Percentiles rank a stretch among this genome's conserved stretches.
phyloP scores from a whole-genome alignment of 2,329 filamentous ascomycete genomes.

The Fusarium sp. region DNA sequence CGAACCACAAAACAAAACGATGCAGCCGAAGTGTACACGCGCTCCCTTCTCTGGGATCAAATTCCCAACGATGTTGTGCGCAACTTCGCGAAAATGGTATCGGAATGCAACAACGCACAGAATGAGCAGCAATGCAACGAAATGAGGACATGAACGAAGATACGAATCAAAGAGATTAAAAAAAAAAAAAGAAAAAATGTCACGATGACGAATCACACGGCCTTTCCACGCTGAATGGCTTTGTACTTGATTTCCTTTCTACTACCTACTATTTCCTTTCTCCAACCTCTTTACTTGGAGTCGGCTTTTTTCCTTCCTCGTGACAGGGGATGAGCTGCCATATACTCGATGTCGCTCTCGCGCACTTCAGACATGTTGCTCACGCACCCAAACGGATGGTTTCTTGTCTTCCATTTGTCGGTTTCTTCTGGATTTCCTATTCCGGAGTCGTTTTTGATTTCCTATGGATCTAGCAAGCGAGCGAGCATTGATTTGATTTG shows the following conservation, averaged over 20 bases:
- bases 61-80: slow-evolving; percentile 91
- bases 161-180: slow-evolving; percentile 44
- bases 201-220: slow-evolving; percentile 52
- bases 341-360: slow-evolving; percentile 50
- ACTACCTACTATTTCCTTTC: slow-evolving; percentile 28
- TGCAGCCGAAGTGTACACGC: slow-evolving; percentile 89
- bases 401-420: slow-evolving; percentile 50
- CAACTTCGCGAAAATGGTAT: slow-evolving; percentile 91
- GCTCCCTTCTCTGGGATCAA: slow-evolving; percentile 92
- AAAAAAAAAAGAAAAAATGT: slow-evolving; percentile 45
- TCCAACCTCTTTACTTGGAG: slow-evolving; percentile 39
- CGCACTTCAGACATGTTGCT: slow-evolving; percentile 59
- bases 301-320: slow-evolving; percentile 42
- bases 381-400: slow-evolving; percentile 58
- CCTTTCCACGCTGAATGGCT: slow-evolving; percentile 35
- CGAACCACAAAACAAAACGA: slow-evolving; percentile 72
- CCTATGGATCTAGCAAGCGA: slow-evolving; percentile 53
- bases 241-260: slow-evolving; percentile 24
- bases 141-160: slow-evolving; percentile 53
- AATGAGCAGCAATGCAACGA: slow-evolving; percentile 58
- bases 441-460: slow-evolving; percentile 48
- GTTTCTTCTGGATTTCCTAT: slow-evolving; percentile 47
- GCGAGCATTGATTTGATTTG: slow-evolving; percentile 49
- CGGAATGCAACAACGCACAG: slow-evolving; percentile 71
- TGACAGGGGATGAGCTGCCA: slow-evolving; percentile 43